These are phyloP conservation scores for Paraphaeosphaeria sporulosa DNA, from an alignment of 2,329 filamentous ascomycete species.

Conservation along the genomic window DNA sequence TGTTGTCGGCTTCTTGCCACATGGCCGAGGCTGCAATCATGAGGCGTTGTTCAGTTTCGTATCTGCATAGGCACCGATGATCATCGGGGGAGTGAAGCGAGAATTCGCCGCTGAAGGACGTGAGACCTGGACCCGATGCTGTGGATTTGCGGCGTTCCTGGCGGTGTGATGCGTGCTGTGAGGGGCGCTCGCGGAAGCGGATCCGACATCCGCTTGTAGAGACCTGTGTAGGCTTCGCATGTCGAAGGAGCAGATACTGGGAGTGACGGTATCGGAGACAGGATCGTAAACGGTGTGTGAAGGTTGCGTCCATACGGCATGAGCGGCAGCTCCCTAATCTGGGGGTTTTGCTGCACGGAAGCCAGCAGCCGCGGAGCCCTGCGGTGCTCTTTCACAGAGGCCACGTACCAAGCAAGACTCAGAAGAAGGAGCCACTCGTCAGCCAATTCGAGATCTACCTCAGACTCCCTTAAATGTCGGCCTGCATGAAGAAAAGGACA, in stretches of 20 bases:
- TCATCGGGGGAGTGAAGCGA: not conserved
- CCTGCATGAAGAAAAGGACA: not conserved
- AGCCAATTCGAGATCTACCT: not conserved
- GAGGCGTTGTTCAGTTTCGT: not conserved
- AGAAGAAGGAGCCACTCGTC: not conserved
- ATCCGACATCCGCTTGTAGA: not conserved
- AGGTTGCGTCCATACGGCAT: not conserved
- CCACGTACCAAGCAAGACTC: not conserved
- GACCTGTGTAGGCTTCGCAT: not conserved
- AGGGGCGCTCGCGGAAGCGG: constrained; percentile 1
- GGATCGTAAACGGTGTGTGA: not conserved
- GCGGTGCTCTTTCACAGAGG: not conserved
- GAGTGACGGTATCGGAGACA: not conserved
- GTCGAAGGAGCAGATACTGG: not conserved
- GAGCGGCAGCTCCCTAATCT: not conserved
- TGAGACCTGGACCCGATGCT: not conserved
- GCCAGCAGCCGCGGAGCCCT: not conserved
- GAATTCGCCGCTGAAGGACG: not conserved
- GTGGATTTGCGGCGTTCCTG: not conserved
- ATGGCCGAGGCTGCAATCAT: not conserved
- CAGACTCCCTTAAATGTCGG: not conserved
- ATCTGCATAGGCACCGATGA: not conserved
- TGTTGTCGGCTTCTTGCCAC: not conserved
- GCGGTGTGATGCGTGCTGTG: not conserved
- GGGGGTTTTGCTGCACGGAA: not conserved